A percentile compares a stretch with the other conserved stretches of the same genome.
These are phyloP conservation scores for Kwoniella heveanensis DNA, from an alignment of 768 basidiomycete genomes.

Conservation along the genomic window DNA sequence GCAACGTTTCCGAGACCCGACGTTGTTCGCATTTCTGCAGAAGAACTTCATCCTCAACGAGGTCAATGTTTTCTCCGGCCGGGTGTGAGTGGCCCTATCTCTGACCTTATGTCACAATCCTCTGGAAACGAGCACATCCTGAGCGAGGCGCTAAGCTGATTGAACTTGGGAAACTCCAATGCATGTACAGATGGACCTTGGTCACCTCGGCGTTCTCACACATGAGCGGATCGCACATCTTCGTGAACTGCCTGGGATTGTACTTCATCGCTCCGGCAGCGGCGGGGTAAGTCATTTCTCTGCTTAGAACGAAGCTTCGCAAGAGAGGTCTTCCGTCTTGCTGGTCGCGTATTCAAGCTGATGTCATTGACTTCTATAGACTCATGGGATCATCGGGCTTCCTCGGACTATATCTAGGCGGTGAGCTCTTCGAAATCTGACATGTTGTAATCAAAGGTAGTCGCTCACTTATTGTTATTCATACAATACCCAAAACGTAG, in stretches of 20 bases:
- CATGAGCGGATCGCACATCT: conserved; percentile 48
- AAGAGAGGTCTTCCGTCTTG: too few species aligned
- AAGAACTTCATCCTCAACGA: conserved; percentile 54
- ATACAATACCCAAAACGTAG: too few species aligned
- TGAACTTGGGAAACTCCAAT: too few species aligned
- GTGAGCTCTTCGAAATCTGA: conserved; percentile 31
- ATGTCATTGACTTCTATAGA: conserved; percentile 13
- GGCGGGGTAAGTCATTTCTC: conserved; percentile 40
- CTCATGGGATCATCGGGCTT: conserved; percentile 51
- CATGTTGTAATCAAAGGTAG: too few species aligned
- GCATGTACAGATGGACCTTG: conserved; percentile 44
- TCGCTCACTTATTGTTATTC: conserved; percentile 10
- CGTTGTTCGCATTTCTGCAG: conserved; percentile 43
- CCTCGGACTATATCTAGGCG: conserved; percentile 52
- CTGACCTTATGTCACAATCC: neutral
- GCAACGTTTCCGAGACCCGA: conserved; percentile 51
- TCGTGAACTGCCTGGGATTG: conserved; percentile 52
- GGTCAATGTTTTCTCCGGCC: conserved; percentile 49
- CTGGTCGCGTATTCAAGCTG: conserved; percentile 4
- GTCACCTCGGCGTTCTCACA: conserved; percentile 53
- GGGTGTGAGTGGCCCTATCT: conserved; percentile 44
- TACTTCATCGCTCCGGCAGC: conserved; percentile 53
- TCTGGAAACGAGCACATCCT: neutral
- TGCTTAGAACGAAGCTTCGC: too few species aligned
- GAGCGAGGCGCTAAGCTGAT: too few species aligned